Evolutionary conservation across 1,284 basidiomycete species (phyloP).

Genomic region (Coriolopsis trogii): DNA sequence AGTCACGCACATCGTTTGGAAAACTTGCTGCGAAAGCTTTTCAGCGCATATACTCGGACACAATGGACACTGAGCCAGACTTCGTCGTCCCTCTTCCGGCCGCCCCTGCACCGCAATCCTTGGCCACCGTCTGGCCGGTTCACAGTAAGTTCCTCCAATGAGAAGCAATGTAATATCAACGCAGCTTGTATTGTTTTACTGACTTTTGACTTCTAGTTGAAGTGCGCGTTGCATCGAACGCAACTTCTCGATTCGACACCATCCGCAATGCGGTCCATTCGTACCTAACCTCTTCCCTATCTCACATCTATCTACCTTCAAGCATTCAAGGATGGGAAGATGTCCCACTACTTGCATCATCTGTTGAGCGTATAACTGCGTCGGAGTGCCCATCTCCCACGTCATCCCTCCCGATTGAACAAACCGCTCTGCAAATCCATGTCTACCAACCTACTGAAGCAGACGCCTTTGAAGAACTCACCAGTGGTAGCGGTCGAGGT

Average conservation of each 20-base stretch:
- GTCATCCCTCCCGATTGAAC: slow-evolving; percentile 56
- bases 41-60: background rate
- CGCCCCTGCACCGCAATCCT: slow-evolving; percentile 20
- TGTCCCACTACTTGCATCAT: slow-evolving; percentile 66
- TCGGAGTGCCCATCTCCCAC: slow-evolving; percentile 67
- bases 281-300: slow-evolving; percentile 62
- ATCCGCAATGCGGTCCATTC: slow-evolving; percentile 65
- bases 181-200: background rate
- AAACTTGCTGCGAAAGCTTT: no score
- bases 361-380: slow-evolving; percentile 80
- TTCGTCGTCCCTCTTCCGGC: slow-evolving; percentile 27
- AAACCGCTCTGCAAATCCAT: slow-evolving; percentile 76
- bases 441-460: slow-evolving; percentile 81
- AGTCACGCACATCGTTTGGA: no score
- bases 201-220: slow-evolving; percentile 65
- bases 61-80: slow-evolving; percentile 28
- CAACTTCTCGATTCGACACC: slow-evolving; percentile 72
- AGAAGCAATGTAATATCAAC: no score
- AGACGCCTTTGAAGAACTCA: slow-evolving; percentile 79
- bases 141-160: slow-evolving; percentile 47
- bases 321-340: slow-evolving; percentile 76
- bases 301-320: slow-evolving; percentile 66
- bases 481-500: slow-evolving; percentile 60
- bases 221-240: slow-evolving; percentile 70
- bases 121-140: slow-evolving; percentile 53